Conservation (phyloP, 495 filamentous ascomycete genomes). For the Aspergillus ellipticus region DNA sequence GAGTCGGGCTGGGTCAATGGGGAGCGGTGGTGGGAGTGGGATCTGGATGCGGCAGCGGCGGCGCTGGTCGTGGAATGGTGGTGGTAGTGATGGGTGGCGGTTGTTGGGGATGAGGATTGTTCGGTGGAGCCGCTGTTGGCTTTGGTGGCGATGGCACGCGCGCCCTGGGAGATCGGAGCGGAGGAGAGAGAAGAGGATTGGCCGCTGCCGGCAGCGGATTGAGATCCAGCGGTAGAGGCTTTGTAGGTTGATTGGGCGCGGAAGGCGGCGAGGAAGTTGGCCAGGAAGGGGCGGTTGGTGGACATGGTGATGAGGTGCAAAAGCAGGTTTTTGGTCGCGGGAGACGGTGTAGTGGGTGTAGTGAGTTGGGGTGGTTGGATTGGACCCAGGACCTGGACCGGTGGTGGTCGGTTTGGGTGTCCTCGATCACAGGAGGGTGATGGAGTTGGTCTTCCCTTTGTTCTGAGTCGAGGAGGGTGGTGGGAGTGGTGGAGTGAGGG, state of each 20-base stretch:
- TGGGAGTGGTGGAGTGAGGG: neutral
- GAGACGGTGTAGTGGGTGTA: neutral
- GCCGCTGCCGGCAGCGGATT: slow-evolving; percentile 21
- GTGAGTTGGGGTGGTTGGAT: neutral
- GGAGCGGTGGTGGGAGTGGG: slow-evolving; percentile 23
- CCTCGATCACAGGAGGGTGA: too few relatives aligned
- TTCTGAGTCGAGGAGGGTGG: neutral
- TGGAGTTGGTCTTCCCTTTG: neutral
- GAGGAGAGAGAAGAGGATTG: slow-evolving; percentile 28
- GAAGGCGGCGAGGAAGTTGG: slow-evolving; percentile 83
- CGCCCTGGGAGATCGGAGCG: slow-evolving; percentile 35
- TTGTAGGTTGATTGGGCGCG: slow-evolving; percentile 57
- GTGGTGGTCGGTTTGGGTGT: too few relatives aligned
- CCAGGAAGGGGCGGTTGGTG: slow-evolving; percentile 79
- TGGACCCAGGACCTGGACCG: neutral
- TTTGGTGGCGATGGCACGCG: slow-evolving; percentile 44
- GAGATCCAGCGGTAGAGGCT: slow-evolving; percentile 29
- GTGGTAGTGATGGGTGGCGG: slow-evolving; percentile 20
- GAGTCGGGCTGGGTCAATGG: slow-evolving; percentile 18
- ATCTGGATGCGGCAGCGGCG: slow-evolving; percentile 16
- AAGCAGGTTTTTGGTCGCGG: neutral
- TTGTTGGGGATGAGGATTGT: slow-evolving; percentile 8
- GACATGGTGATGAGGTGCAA: slow-evolving; percentile 31
- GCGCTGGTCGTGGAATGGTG: slow-evolving; percentile 18
- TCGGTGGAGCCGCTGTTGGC: slow-evolving; percentile 14